These are phyloP conservation scores for Penicillium sclerotigenum DNA, from an alignment of 2,329 filamentous ascomycete species.

Conservation along the genomic window DNA sequence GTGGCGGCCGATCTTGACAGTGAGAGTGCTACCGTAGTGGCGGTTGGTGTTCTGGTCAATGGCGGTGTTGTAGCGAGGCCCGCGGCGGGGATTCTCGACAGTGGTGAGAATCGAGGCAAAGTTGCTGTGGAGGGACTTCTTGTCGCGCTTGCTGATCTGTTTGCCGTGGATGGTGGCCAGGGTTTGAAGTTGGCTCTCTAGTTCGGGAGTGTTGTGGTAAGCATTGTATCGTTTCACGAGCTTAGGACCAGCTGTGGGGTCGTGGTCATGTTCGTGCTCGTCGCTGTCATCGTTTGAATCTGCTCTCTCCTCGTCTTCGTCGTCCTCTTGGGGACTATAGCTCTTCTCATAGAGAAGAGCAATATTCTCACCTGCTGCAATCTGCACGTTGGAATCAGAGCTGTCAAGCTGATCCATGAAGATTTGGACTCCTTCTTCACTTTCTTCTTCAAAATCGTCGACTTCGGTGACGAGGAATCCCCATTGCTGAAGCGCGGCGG, in stretches of 20 bases:
- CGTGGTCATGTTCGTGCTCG: constrained; percentile 42
- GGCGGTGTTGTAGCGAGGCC: constrained; percentile 64
- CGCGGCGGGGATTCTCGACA: constrained; percentile 63
- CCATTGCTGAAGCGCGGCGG: constrained; percentile 74
- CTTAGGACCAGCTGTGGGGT: constrained; percentile 41
- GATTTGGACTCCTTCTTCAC: constrained; percentile 70
- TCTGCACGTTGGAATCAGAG: constrained; percentile 67
- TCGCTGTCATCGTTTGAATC: constrained; percentile 38
- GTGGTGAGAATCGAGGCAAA: constrained; percentile 66
- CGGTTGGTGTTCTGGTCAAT: constrained; percentile 59
- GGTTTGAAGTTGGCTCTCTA: constrained; percentile 57
- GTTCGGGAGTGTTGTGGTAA: constrained; percentile 61
- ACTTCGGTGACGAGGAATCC: constrained; percentile 74
- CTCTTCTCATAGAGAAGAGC: constrained; percentile 77
- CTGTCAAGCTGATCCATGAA: constrained; percentile 85
- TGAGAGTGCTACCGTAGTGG: constrained; percentile 61
- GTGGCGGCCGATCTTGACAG: constrained; percentile 55
- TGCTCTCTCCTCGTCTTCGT: constrained; percentile 54
- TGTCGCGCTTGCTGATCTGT: constrained; percentile 63
- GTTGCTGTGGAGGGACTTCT: constrained; percentile 62
- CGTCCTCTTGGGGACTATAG: constrained; percentile 57
- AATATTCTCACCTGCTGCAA: constrained; percentile 74
- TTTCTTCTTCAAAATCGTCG: constrained; percentile 69
- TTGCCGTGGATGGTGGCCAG: constrained; percentile 60
- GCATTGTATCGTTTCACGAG: constrained; percentile 64